A percentile compares a stretch with the other conserved stretches of the same genome.
Evolutionary conservation across 345 rosid genomes (phyloP).

Genomic region (Syzygium aromaticum): DNA sequence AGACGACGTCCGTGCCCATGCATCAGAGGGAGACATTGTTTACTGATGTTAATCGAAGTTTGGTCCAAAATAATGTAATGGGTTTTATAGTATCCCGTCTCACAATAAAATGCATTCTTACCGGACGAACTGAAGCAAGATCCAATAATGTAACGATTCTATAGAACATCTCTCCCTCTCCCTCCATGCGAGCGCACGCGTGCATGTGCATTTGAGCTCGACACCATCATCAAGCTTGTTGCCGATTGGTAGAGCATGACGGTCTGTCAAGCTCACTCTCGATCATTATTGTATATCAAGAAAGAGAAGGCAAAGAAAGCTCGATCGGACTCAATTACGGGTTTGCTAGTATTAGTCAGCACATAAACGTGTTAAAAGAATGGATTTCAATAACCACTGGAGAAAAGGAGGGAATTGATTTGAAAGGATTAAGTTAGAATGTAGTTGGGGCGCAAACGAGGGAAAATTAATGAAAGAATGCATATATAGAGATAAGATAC

Average conservation of each 20-base stretch:
- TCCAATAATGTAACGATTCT: neutral
- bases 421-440: neutral
- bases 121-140: neutral
- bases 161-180: no score
- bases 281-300: no score
- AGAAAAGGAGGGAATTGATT: neutral
- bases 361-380: neutral
- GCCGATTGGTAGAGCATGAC: no score
- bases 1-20: accelerated
- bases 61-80: neutral
- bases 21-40: neutral
- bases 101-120: neutral
- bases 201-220: no score
- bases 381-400: neutral
- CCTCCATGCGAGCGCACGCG: no score
- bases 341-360: no score
- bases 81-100: neutral
- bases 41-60: neutral
- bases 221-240: no score
- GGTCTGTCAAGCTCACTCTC: no score
- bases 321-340: no score
- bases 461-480: neutral
- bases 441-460: neutral
- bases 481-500: neutral
- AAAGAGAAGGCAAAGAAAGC: no score